A percentile compares a stretch with the other conserved stretches of the same genome.
Evolutionary conservation across 495 filamentous ascomycete genomes (phyloP).

Genomic region (Daldinia bambusicola): DNA sequence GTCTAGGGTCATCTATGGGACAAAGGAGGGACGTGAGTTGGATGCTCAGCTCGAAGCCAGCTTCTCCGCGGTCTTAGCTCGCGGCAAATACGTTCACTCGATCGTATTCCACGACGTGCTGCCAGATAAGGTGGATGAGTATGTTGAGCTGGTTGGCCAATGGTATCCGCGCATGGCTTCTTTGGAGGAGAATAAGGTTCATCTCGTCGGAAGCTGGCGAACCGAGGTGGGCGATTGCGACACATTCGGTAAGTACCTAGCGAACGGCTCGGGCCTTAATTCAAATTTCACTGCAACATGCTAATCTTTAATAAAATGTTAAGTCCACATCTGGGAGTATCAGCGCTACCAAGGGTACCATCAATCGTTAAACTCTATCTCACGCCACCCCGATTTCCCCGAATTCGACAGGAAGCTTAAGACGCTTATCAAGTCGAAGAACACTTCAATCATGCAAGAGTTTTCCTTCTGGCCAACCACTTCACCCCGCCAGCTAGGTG

Average conservation of each 20-base stretch:
- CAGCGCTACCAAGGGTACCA: conserved; percentile 97
- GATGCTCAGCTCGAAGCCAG: conserved; percentile 94
- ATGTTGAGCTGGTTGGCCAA: conserved; percentile 86
- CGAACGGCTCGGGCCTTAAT: background rate
- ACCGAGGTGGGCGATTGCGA: conserved; percentile 98
- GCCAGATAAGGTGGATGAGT: conserved; percentile 94
- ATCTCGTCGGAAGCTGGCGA: conserved; percentile 97
- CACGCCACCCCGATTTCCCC: conserved; percentile 79
- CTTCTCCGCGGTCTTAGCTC: conserved; percentile 91
- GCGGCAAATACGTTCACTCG: conserved; percentile 97
- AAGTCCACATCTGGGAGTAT: conserved; percentile 99
- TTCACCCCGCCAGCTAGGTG: conserved; percentile 86
- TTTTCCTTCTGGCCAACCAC: conserved; percentile 99
- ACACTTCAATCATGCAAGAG: conserved; percentile 96
- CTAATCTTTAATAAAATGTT: conserved; percentile 19
- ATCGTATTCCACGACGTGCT: conserved; percentile 98
- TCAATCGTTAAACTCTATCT: conserved; percentile 84
- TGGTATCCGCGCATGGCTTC: conserved; percentile 92
- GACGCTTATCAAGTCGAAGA: conserved; percentile 80
- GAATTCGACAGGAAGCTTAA: conserved; percentile 86
- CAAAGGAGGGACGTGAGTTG: conserved; percentile 89
- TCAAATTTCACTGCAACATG: background rate
- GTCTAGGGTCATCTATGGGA: conserved; percentile 89
- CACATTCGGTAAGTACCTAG: conserved; percentile 84
- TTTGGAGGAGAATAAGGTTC: conserved; percentile 85